Base-by-base conservation (phyloP, 176 grass and related monocot species). In the Raddia distichophylla region DNA sequence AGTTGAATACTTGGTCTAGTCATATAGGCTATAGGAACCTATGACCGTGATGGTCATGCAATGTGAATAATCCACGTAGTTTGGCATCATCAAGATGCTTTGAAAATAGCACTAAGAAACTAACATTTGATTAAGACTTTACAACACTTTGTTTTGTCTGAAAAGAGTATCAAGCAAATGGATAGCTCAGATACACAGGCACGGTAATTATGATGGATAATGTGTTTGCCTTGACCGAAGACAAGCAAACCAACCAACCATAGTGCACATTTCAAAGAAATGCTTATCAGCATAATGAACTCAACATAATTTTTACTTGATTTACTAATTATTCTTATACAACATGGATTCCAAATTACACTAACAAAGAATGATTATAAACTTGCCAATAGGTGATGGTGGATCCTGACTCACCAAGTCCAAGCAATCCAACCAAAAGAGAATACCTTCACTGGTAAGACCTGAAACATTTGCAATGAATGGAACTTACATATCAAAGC, bases 401-500 rank as follows among this genome's bases (percentile, higher is more conserved):
- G 75, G 92, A 98, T 79, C 95, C 95, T 15, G 95, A 98, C 77
- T 94, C 95, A 22, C 95, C 95, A 35, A 98, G 95, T 82, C 95
- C 95, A 77, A 93, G 92, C 81, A 83, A 98, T 81, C 95, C 95
- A 78, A 95, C 92, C 5, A 95, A 95, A 82, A 90, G 92, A 86
- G 95, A 98, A 72, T 91, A 98, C 67, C 88, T 98, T 80, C 95
- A 98, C n/a, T 98, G 95, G 95, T 98, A 93, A 93, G 88, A 83
- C 66, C 61, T 74, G 84, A 77, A 67, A 80, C 8, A 84, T 60
- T 64, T 59, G 43, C 55, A 51, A 77, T 64, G 35, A 81, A 85
- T 7, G 27, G 6, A 70, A 90, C 20, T 60, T 83, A 76, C 22
- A 79, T 50, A 69, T 66, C 45, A 82, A 83, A 65, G 18, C 5